A percentile compares a stretch with the other conserved stretches of the same genome.
These are phyloP conservation scores for Obelidium mucronatum DNA, from an alignment of 192 early-diverging fungal species.

Conservation along the genomic window DNA sequence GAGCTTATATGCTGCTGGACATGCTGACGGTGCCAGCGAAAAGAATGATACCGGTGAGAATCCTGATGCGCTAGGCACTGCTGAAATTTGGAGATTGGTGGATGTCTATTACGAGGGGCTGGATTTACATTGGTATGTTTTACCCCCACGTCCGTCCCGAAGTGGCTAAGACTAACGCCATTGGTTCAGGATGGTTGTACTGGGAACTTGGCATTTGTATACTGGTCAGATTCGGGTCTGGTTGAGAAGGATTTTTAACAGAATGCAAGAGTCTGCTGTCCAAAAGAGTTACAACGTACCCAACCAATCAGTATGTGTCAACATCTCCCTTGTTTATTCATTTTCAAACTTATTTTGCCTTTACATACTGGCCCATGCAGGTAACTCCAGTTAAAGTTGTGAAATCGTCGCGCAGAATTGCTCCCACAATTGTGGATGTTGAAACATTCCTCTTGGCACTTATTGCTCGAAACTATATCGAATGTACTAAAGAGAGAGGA, in stretches of 20 bases:
- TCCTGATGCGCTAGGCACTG: neutral
- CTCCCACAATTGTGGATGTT: neutral
- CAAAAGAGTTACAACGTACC: neutral
- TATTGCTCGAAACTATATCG: neutral
- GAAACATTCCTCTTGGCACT: constrained; percentile 7
- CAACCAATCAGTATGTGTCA: neutral
- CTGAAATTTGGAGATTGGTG: neutral
- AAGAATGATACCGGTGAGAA: neutral
- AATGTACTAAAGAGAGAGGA: neutral
- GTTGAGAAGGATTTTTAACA: neutral
- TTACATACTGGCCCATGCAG: neutral
- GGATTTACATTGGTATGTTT: neutral
- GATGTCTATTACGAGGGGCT: neutral
- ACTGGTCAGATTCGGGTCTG: constrained; percentile 4
- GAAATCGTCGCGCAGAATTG: neutral
- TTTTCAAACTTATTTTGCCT: neutral
- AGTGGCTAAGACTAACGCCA: neutral
- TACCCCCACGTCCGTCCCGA: neutral
- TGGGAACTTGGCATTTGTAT: constrained; percentile 1
- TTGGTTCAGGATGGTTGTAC: neutral
- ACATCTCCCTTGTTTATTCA: too few relatives aligned
- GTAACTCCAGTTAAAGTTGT: neutral
- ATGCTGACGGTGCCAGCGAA: neutral
- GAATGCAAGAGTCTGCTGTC: neutral
- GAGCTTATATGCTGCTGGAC: neutral